phyloP scores from a whole-genome alignment of 2,329 filamentous ascomycete genomes.

The Fusarium compactum region DNA sequence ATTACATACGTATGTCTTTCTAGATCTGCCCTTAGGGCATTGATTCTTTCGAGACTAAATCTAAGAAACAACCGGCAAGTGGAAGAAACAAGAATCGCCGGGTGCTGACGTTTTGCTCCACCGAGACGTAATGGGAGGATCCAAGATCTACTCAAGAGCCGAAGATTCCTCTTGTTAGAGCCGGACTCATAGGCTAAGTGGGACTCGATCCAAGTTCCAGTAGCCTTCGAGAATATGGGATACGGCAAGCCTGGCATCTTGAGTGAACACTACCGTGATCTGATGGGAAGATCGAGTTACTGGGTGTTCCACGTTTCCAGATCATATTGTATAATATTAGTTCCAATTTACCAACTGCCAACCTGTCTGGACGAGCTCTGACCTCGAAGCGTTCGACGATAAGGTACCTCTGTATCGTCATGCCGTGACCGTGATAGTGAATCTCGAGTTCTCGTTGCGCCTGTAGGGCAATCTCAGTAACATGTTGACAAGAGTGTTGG shows the following conservation, averaged over 20 bases:
- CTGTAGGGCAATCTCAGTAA: no score
- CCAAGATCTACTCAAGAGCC: neutral
- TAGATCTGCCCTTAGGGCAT: neutral
- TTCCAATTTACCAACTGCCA: accelerated
- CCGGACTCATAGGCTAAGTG: neutral
- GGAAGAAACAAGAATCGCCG: neutral
- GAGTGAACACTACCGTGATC: neutral
- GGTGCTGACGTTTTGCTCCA: neutral
- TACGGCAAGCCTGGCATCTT: neutral
- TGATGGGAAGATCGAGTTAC: neutral
- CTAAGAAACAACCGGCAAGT: neutral
- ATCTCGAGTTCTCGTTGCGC: no score
- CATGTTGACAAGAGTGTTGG: no score
- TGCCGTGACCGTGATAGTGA: no score
- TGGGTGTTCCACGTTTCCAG: neutral
- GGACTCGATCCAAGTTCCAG: neutral
- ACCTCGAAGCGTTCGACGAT: no score
- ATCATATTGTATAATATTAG: neutral
- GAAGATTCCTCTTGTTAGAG: neutral
- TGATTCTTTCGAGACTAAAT: neutral
- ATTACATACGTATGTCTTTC: neutral
- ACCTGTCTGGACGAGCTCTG: neutral
- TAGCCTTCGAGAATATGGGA: neutral
- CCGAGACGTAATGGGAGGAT: neutral
- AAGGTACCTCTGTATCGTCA: no score